Base-by-base conservation (phyloP, 495 filamentous ascomycete species). In the Parathielavia appendiculata region DNA sequence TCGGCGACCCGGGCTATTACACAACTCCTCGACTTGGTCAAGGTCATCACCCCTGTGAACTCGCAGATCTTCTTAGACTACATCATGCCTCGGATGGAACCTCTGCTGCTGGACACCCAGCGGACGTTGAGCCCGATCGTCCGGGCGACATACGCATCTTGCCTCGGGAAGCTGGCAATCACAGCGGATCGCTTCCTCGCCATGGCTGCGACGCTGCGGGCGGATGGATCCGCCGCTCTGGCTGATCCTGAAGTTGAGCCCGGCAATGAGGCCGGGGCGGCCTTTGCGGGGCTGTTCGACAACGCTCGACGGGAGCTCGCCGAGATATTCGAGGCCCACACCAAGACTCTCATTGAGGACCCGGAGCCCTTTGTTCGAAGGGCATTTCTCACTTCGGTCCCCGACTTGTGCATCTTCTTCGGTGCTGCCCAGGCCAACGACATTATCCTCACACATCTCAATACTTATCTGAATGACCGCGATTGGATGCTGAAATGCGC, bases 401-500 rank as follows among this genome's bases (percentile, higher is more conserved):
- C 92, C 2, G 87, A 88, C 41, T 79, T 99, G 0, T 99, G 95
- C 67, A 84, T 96, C 54, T 97, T 97, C 71, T 97, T 99, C 61
- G 93, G 93, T 14, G 92, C 85, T 51, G 71, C 84, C 22, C 88
- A 90, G 66, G 86, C 93, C 4, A 97, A 91, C 66, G 95, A 99
- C 66, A 89, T 97, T 16, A 86, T 99, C 39, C 74, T 97, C 5
- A 95, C 90, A 39, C 93, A 99, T 69, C 75, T 99, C 22, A 99
- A 97, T 67, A 99, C 95, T 0, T 99, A 99, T 63, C 78, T 99
- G 9, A 99, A 99, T 63, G 95, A 97, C 64, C 82, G 85, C 54
- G 92, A 97, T 66, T 99, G 95, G 95, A 89, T 90, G 69, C 75
- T 99, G 22, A 96, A 96, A 69, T 96, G 90, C 66, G 91, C 95